Evolutionary conservation across 768 basidiomycete genomes (phyloP), one percentile per base, ranked within the genome.

Genomic region (Suillus ampliporus): DNA sequence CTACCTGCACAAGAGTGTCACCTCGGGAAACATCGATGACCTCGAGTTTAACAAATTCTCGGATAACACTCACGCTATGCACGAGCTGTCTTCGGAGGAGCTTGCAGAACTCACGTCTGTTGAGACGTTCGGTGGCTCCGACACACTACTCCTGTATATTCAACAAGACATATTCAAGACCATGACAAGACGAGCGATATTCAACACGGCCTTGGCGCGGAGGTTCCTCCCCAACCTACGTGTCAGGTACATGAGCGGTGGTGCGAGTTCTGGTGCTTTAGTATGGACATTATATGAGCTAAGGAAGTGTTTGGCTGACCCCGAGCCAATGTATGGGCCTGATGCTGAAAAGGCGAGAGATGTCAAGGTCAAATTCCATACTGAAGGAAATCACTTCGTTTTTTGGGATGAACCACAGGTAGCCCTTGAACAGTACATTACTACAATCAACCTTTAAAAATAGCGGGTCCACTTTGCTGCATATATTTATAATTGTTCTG

Each of bases 121-220:
- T 1, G 41, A 61, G 17, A 50, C 38, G 41, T 64, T 53, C 21
- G 37, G 21, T 9, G 28, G 48, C 35, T 51, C 44, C 35, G 63
- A 64, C 11, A 21, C 48, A 26, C 31, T 14, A 10, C 37, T n/a
- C 11, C 1, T 50, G 2, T 38, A 23, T n/a, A 28, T 48, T 14
- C 31, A 21, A n/a, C 41, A 26, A 28, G 58, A 56, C 35, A 52
- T 60, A 19, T 23, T 54, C 13, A 37, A 46, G 19, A 13, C 14
- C 6, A 2, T 50, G 23, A 57, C 34, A 23, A 51, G 52, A 50
- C 59, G 59, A n/a, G 59, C 59, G 35, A 51, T 64, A 17, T 64
- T 64, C 17, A 47, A 64, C n/a, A 11, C 34, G 8, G 48, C 23
- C 34, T 37, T 60, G 52, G 63, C 59, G 11, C 43, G 57, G 17